Base-by-base conservation (phyloP, 1,284 basidiomycete species). In the Ganoderma sinense region DNA sequence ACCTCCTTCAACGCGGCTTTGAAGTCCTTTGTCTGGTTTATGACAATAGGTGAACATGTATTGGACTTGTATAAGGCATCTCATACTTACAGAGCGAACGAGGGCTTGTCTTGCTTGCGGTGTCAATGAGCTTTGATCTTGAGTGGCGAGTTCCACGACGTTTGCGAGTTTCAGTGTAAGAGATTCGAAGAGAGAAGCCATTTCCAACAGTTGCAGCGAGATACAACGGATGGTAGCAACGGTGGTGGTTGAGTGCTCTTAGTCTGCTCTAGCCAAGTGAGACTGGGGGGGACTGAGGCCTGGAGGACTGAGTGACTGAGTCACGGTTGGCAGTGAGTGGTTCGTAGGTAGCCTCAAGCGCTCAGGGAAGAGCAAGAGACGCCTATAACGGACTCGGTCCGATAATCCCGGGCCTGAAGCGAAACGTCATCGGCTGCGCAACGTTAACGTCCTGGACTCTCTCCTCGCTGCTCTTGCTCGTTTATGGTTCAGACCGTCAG, bases 31-130 rank as follows among this genome's bases (percentile, higher is more conserved):
- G 91, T 91, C 91, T 93, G 69, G 14, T 41, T 40, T 23, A 13
- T 13, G n/a, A 40, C n/a, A 41, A 41, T 33, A 43, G 16, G 56
- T 31, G 55, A 10, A 23, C 26, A 62, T 14, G n/a, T 40, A n/a
- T 6, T 4, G 5, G 16, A 26, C 20, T 4, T 6, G 18, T n/a
- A 18, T 0, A 39, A 40, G 18, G 11, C 16, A 13, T 13, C 43
- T 10, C 2, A 10, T 41, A 82, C 86, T 67, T 62, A 91, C 91
- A 40, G 89, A 87, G 70, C 89, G 86, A 8, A 92, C 82, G 11
- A 92, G 81, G n/a, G 86, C 84, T 73, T 91, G 89, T 74, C 86
- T 91, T 26, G 86, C 84, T 71, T 89, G 86, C 2, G 84, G 85
- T 13, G 85, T 88, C 10, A 80, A 78, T 1, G 84, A 81, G 0